Conservation (phyloP, 768 basidiomycete species). For the Lentinula boryana region DNA sequence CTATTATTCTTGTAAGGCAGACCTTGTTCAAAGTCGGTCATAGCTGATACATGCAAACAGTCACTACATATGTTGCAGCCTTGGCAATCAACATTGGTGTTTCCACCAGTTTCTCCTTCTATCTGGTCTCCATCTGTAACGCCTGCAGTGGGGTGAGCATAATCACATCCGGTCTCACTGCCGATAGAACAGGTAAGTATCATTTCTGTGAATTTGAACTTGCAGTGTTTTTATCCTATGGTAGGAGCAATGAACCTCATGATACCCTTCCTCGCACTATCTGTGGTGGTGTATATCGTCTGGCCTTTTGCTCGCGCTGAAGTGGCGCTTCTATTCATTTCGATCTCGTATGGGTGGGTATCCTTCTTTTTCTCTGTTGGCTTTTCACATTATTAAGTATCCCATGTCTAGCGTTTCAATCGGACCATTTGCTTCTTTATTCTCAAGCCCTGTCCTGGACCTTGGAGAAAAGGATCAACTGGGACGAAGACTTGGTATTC, state of each 20-base stretch:
- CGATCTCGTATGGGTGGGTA: constrained; percentile 39
- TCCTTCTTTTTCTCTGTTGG: not conserved
- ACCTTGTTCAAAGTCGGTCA: constrained; percentile 1
- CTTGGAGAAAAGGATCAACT: constrained; percentile 4
- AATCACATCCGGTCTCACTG: constrained; percentile 28
- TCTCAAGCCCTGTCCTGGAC: not conserved
- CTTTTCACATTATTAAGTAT: not conserved
- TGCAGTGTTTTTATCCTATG: not conserved
- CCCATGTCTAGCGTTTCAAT: not conserved
- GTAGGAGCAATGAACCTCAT: constrained; percentile 45
- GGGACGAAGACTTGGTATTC: constrained; percentile 2
- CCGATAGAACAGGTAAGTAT: constrained; percentile 31
- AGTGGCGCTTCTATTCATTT: constrained; percentile 26
- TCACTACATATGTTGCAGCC: constrained; percentile 2
- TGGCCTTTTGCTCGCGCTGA: constrained; percentile 41
- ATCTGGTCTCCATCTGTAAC: constrained; percentile 42
- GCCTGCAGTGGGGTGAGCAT: constrained; percentile 39
- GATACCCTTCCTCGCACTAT: constrained; percentile 31
- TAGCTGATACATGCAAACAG: not conserved
- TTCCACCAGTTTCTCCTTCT: constrained; percentile 29
- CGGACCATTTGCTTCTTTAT: not conserved
- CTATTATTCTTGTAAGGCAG: constrained; percentile 35
- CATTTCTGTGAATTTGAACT: not conserved
- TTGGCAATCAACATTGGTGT: constrained; percentile 14
- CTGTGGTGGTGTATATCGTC: constrained; percentile 34